Evolutionary conservation across 768 basidiomycete genomes (phyloP), one percentile per base, ranked within the genome.

Genomic region (Hortiboletus campestris): DNA sequence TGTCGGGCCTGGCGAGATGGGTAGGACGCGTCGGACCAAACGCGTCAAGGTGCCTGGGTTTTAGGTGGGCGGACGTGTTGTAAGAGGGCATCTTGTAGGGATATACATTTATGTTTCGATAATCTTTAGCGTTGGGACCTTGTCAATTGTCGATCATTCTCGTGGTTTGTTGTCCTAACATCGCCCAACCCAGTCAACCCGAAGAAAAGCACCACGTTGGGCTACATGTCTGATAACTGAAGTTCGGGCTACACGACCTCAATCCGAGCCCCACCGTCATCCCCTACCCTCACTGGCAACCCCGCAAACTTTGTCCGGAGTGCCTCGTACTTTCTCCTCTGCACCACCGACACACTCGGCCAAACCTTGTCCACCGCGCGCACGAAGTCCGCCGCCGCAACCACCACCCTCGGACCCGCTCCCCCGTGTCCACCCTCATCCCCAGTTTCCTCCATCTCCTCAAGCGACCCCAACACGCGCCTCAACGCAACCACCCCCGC

Each of bases 401-500:
- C 87, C 16, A 74, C 56, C 16, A 66, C 55, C 36, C 16, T 44
- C 3, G 10, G 46, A 31, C 34, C 16, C n/a, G 17, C 34, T 5
- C 38, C 36, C 32, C 44, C 43, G 5, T 14, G 3, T 19, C 20
- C 22, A 4, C 14, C 34, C 42, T 19, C 50, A 0, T 17, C 52
- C 14, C 67, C 74, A 3, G 53, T 60, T 4, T 19, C 43, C 20
- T 84, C 84, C 74, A 89, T 79, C 53, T 76, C 72, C 56, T 88
- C 86, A 53, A 92, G 76, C 22, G 81, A 79, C 5, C 90, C 91
- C 20, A 91, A 71, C 2, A 81, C 80, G 1, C 85, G 77, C 56
- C 82, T 80, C 53, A 98, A 73, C 1, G 94, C 92, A n/a, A 80
- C 73, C 2, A 96, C 93, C 4, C 91, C 94, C 0, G 94, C 92